Conservation (phyloP, 768 basidiomycete genomes). For the Lactarius psammicola region DNA sequence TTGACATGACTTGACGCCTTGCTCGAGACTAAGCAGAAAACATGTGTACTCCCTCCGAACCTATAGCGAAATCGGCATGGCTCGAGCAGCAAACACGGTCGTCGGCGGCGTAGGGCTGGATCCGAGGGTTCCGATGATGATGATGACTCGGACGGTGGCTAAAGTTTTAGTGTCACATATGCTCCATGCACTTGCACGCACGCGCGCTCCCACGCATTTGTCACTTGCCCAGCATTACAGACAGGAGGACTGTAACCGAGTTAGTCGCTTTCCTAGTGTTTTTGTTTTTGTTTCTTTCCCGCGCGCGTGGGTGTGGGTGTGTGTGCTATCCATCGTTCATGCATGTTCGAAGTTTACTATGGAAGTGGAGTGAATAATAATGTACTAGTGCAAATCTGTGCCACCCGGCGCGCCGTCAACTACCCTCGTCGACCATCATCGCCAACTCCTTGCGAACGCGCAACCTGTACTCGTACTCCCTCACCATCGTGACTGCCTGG, state of each 20-base stretch:
- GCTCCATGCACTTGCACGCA: neutral
- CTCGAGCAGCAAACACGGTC: constrained; percentile 59
- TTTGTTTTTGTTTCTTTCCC: neutral
- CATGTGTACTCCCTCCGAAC: neutral
- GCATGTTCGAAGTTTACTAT: neutral
- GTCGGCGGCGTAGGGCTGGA: constrained; percentile 55
- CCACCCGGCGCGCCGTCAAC: too few species aligned
- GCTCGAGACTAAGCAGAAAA: constrained; percentile 29
- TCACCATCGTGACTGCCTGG: constrained; percentile 42
- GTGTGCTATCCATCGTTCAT: constrained; percentile 1
- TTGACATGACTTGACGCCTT: constrained; percentile 22
- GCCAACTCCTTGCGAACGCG: constrained; percentile 34
- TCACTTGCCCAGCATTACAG: constrained; percentile 3
- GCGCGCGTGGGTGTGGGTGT: neutral
- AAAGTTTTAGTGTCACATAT: constrained; percentile 20
- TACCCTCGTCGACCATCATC: constrained; percentile 19
- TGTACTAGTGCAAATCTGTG: constrained; percentile 25
- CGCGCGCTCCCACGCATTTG: constrained; percentile 2
- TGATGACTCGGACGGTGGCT: constrained; percentile 63
- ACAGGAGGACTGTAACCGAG: neutral
- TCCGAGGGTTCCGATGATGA: constrained; percentile 69
- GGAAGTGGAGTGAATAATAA: constrained; percentile 27
- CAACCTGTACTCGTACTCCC: constrained; percentile 53
- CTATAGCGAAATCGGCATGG: constrained; percentile 78
- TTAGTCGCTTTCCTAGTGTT: constrained; percentile 13